Percentiles rank a stretch among this genome's conserved stretches.
Conservation (phyloP, 2,329 filamentous ascomycete species). For the Zasmidium angulare region DNA sequence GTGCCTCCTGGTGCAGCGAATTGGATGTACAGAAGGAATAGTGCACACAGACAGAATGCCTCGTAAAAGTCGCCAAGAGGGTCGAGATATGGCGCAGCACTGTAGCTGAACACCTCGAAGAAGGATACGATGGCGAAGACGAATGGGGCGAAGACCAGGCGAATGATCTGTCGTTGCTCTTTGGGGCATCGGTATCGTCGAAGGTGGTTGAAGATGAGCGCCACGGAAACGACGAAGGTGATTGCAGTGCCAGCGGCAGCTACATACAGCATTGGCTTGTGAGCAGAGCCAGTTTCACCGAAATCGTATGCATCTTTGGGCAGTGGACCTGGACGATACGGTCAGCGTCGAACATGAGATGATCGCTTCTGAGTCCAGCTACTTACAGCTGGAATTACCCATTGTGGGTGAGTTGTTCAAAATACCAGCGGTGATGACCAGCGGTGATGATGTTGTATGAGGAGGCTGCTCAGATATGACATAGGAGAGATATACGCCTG, state of each 20-base stretch:
- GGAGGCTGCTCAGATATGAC: not conserved
- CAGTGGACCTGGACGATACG: not conserved
- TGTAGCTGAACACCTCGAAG: constrained; percentile 28
- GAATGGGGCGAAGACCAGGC: constrained; percentile 28
- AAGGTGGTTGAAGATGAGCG: constrained; percentile 28
- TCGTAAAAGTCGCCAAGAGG: constrained; percentile 33
- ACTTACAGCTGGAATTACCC: not conserved
- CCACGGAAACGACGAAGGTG: constrained; percentile 21
- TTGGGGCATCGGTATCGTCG: constrained; percentile 29
- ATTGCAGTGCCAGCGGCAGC: constrained; percentile 16
- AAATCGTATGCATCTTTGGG: constrained; percentile 24
- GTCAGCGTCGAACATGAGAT: not conserved
- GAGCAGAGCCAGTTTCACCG: constrained; percentile 35
- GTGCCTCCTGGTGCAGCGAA: constrained; percentile 25
- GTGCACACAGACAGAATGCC: constrained; percentile 28
- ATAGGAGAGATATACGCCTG: not conserved
- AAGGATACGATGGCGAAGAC: constrained; percentile 25
- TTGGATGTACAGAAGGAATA: constrained; percentile 31
- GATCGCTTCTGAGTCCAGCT: not conserved
- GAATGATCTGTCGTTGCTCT: constrained; percentile 34
- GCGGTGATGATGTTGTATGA: not conserved
- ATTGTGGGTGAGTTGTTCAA: not conserved
- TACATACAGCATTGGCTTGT: constrained; percentile 23
- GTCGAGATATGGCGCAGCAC: constrained; percentile 29
- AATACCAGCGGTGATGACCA: not conserved